Evolutionary conservation across 78 protist species (phyloP).

Genomic region (Speleostelium caveatum): DNA sequence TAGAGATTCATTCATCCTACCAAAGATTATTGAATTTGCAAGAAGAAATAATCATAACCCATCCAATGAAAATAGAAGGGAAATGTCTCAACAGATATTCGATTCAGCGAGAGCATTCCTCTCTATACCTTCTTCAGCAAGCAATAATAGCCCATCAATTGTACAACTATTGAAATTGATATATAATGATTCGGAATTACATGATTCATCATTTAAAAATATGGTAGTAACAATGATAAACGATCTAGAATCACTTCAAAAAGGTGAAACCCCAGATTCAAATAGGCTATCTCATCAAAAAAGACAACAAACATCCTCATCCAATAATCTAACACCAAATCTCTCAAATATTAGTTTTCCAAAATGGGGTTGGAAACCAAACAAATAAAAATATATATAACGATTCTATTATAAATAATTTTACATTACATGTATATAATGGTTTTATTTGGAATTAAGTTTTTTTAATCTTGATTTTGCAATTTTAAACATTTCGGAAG

Average conservation of each 20-base stretch:
- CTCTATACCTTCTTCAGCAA: not conserved
- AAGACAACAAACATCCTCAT: not conserved
- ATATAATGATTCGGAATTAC: conserved; percentile 29
- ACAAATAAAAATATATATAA: no score
- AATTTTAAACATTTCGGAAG: conserved; percentile 23
- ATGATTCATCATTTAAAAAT: conserved; percentile 41
- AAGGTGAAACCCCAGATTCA: not conserved
- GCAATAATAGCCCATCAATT: not conserved
- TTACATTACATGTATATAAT: no score
- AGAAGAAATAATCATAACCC: conserved; percentile 65
- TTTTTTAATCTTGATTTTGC: conserved; percentile 45
- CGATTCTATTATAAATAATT: no score
- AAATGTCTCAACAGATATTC: conserved; percentile 60
- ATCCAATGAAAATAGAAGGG: conserved; percentile 47
- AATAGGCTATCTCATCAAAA: not conserved
- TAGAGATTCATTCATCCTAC: conserved; percentile 64
- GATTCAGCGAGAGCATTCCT: conserved; percentile 23
- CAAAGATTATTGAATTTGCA: conserved; percentile 41
- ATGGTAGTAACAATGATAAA: conserved; percentile 42
- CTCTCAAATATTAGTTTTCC: conserved; percentile 5
- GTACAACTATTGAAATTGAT: conserved; percentile 26
- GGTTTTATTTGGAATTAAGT: no score
- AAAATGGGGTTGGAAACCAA: conserved; percentile 64
- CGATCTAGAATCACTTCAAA: conserved; percentile 34
- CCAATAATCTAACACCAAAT: conserved; percentile 20